Evolutionary conservation across 768 basidiomycete genomes (phyloP), one percentile per base, ranked within the genome.

Genomic region (Tylopilus felleus): DNA sequence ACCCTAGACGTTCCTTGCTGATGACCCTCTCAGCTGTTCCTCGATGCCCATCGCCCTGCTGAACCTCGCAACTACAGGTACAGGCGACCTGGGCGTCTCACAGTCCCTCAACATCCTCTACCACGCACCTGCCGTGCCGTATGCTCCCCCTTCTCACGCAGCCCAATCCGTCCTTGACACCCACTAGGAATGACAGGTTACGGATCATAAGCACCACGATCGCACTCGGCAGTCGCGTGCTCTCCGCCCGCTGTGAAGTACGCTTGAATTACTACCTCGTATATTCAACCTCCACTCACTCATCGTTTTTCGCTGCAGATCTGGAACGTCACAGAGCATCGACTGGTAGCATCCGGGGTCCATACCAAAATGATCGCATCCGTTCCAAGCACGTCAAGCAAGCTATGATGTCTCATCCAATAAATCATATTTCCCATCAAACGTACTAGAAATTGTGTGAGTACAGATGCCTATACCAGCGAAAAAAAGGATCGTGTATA

Each of bases 301-400:
- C 29, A 39, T 19, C 23, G 29, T 29, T 29, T 29, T 9, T 17
- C 12, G 19, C 27, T 8, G 7, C 43, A 84, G 83, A 78, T 85
- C 28, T 84, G 82, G 83, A 83, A 78, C 51, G 65, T 65, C 10
- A 81, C 78, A 2, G 70, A 75, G 54, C 77, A 75, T 53, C 76
- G 80, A 14, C 67, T 85, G 5, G 77, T 81, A 10, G 78, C 76
- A 6, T 82, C 82, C 1, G 82, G 79, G 1, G 73, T 77, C 1
- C 81, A 83, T 44, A 73, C 78, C 50, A 83, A 81, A 56, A 82
- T 83, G 81, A 61, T 68, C 23, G 75, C 81, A 1, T 79, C 80
- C 10, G 10, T 42, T 17, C 46, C 53, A 35, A 52, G 53, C 41
- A 69, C 60, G 38, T 44, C 53, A 35, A 52, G 53, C 41, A 69